A percentile compares a stretch with the other conserved stretches of the same genome.
These are phyloP conservation scores for Millerago galiae DNA, from an alignment of 805 yeast species.

Conservation along the genomic window DNA sequence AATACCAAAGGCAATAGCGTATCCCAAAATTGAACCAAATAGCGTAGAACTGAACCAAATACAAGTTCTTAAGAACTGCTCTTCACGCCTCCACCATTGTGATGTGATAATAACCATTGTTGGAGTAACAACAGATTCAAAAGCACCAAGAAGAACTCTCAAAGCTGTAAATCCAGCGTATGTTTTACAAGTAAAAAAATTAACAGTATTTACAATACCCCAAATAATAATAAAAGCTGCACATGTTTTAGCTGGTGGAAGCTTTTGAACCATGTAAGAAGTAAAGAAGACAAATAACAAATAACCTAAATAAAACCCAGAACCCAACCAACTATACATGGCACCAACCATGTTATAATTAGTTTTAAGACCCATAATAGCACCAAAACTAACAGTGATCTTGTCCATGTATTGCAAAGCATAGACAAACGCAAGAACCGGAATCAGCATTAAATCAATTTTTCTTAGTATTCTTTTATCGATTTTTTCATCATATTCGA, in stretches of 20 bases:
- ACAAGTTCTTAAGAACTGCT: constrained; percentile 27
- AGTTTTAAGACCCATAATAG: constrained; percentile 36
- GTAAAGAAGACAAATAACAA: constrained; percentile 43
- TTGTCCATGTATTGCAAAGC: constrained; percentile 38
- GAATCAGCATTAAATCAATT: constrained; percentile 32
- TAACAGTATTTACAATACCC: constrained; percentile 40
- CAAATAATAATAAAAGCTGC: constrained; percentile 33
- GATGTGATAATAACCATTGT: constrained; percentile 16
- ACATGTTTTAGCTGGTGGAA: constrained; percentile 38
- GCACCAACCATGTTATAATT: constrained; percentile 37
- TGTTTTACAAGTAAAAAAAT: constrained; percentile 33
- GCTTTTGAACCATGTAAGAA: constrained; percentile 36
- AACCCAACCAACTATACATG: constrained; percentile 40
- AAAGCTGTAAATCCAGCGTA: constrained; percentile 40
- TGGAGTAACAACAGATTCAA: constrained; percentile 37
- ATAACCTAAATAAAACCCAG: constrained; percentile 50
- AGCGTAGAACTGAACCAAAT: constrained; percentile 29
- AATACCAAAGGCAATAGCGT: constrained; percentile 39
- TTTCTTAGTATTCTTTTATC: constrained; percentile 22
- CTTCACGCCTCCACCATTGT: constrained; percentile 20
- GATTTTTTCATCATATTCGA: constrained; percentile 4
- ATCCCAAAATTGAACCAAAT: constrained; percentile 35
- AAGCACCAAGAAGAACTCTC: constrained; percentile 42
- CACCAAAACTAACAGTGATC: constrained; percentile 33
- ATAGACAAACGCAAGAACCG: constrained; percentile 24